Percentiles rank a stretch among this genome's conserved stretches.
These are phyloP conservation scores for Euphrasia arctica DNA, from an alignment of 305 asterid genomes.

Conservation along the genomic window DNA sequence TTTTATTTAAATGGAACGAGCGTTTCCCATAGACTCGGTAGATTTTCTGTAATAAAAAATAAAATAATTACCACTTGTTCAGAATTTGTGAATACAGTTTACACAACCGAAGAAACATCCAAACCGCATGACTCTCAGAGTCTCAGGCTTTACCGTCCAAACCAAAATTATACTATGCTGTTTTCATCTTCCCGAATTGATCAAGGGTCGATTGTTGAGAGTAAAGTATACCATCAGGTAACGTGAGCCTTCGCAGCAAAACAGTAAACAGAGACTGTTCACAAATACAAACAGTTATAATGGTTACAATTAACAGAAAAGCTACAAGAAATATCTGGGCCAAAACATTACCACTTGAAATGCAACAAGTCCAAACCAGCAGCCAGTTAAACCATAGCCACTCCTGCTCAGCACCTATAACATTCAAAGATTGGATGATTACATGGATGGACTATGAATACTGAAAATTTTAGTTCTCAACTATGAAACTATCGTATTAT, in stretches of 20 bases:
- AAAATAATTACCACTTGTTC: no score
- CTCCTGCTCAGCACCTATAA: conserved; percentile 49
- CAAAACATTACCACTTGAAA: conserved; percentile 61
- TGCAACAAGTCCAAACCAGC: conserved; percentile 75
- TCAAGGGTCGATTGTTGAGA: conserved; percentile 33
- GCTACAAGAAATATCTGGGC: conserved; percentile 7
- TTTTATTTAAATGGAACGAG: no score
- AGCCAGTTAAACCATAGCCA: conserved; percentile 61
- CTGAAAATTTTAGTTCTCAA: neutral
- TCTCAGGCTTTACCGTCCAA: neutral
- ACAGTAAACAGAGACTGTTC: conserved; percentile 56
- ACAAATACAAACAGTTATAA: conserved; percentile 15
- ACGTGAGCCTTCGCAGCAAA: conserved; percentile 54
- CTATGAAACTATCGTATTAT: no score
- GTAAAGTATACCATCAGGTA: conserved; percentile 49
- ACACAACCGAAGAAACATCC: neutral
- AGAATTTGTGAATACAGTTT: neutral
- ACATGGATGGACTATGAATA: conserved; percentile 4
- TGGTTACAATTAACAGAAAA: conserved; percentile 5
- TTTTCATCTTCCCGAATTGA: conserved; percentile 35
- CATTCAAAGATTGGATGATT: conserved; percentile 4
- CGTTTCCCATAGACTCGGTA: no score
- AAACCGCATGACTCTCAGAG: neutral
- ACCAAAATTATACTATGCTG: conserved; percentile 25
- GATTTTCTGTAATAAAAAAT: no score